These are phyloP conservation scores for Camellia lanceoleosa DNA, from an alignment of 148 eudicot species.

Conservation along the genomic window DNA sequence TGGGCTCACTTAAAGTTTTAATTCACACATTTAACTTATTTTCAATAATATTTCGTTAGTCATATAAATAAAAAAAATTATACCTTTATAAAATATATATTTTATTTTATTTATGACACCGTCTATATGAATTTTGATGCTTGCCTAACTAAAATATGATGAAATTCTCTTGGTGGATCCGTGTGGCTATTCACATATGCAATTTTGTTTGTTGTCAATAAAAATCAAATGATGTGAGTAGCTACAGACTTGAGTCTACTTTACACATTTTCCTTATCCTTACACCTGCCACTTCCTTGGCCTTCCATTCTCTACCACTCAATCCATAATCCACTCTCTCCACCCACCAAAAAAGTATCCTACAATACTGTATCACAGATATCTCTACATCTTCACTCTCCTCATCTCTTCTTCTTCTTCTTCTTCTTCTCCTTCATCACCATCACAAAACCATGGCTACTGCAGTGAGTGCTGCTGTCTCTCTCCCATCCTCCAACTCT, in stretches of 20 bases:
- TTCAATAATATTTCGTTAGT: too few relatives aligned
- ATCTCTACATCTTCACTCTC: neutral
- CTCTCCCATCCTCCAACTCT: constrained; percentile 75
- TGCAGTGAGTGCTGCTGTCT: constrained; percentile 83
- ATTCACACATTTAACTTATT: too few relatives aligned
- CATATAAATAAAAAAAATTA: too few relatives aligned
- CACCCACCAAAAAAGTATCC: neutral
- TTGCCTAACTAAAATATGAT: too few relatives aligned
- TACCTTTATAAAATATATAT: too few relatives aligned
- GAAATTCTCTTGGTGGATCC: too few relatives aligned
- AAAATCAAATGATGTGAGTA: constrained; percentile 2
- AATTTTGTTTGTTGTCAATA: neutral
- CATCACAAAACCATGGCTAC: constrained; percentile 64
- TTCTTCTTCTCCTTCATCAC: neutral
- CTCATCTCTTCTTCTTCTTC: neutral
- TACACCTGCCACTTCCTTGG: constrained; percentile 48
- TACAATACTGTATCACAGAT: neutral
- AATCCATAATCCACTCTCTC: constrained; percentile 13
- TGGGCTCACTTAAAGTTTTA: too few relatives aligned
- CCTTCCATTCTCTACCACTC: constrained; percentile 64
- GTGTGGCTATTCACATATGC: too few relatives aligned
- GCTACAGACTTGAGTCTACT: too few relatives aligned
- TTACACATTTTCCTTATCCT: constrained; percentile 59
- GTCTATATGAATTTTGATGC: too few relatives aligned
- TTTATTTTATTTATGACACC: too few relatives aligned